These are phyloP conservation scores for Byssoonygena ceratinophila DNA, from an alignment of 2,329 filamentous ascomycete species.

Conservation along the genomic window DNA sequence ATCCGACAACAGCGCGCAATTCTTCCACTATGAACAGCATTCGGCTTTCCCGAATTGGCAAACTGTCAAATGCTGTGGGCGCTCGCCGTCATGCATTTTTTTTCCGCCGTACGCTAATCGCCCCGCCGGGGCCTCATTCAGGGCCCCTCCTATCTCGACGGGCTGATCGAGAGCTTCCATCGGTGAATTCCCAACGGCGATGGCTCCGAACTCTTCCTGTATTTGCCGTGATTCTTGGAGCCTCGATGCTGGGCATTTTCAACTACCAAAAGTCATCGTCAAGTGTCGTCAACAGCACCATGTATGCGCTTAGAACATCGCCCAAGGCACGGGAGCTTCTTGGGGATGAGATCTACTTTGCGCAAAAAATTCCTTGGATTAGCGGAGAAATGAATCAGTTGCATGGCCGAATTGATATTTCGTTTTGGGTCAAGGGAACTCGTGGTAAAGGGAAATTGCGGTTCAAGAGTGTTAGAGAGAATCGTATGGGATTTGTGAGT, in stretches of 20 bases:
- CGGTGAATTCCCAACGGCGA: slow-evolving; percentile 40
- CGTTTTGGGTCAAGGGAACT: slow-evolving; percentile 75
- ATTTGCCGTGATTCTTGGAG: slow-evolving; percentile 62
- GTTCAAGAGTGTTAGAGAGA: slow-evolving; percentile 65
- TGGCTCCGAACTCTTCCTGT: slow-evolving; percentile 69
- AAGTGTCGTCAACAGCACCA: slow-evolving; percentile 71
- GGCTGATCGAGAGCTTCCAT: slow-evolving; percentile 44
- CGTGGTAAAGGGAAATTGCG: slow-evolving; percentile 60
- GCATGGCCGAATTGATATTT: slow-evolving; percentile 79
- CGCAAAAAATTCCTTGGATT: slow-evolving; percentile 70
- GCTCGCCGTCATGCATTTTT: slow-evolving; percentile 5
- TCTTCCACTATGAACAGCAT: slow-evolving; percentile 1
- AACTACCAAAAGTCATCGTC: slow-evolving; percentile 97
- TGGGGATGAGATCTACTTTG: slow-evolving; percentile 79
- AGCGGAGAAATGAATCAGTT: slow-evolving; percentile 83
- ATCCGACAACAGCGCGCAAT: background rate
- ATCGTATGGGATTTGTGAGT: slow-evolving; percentile 49
- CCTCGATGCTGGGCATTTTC: slow-evolving; percentile 78
- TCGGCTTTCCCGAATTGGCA: background rate
- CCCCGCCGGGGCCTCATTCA: slow-evolving; percentile 41
- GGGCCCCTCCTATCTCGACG: slow-evolving; percentile 45
- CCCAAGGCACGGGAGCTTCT: slow-evolving; percentile 62
- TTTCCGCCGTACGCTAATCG: slow-evolving; percentile 38
- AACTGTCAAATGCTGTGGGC: background rate
- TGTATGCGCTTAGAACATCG: slow-evolving; percentile 84